These are phyloP conservation scores for Creolimax fragrantissima DNA, from an alignment of 78 protist genomes.

Conservation along the genomic window DNA sequence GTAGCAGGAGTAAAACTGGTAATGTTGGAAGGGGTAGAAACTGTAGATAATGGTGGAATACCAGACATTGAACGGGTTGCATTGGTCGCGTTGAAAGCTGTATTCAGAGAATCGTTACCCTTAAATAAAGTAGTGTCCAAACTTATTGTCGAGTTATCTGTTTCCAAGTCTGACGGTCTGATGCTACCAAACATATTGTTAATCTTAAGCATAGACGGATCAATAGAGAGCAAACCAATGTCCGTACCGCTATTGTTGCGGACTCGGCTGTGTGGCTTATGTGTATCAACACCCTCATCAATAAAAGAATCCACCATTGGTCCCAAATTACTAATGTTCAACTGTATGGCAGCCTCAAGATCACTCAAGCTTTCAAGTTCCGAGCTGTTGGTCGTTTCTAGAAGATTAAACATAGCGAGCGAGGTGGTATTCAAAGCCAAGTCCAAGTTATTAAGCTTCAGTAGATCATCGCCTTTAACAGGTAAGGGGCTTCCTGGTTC, in stretches of 20 bases:
- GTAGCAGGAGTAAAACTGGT: too few species aligned
- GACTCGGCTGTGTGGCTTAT: not conserved
- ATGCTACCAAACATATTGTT: not conserved
- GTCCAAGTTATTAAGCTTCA: not conserved
- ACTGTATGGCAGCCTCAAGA: not conserved
- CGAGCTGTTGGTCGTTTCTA: not conserved
- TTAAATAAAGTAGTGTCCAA: not conserved
- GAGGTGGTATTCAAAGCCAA: not conserved
- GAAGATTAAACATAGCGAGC: not conserved
- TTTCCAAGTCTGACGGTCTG: not conserved
- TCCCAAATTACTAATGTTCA: not conserved
- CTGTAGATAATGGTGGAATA: too few species aligned
- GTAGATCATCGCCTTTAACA: not conserved
- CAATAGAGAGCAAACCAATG: not conserved
- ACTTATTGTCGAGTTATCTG: not conserved
- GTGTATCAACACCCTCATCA: not conserved
- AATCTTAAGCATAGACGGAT: not conserved
- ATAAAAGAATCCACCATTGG: not conserved
- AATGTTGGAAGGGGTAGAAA: too few species aligned
- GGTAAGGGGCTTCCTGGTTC: not conserved
- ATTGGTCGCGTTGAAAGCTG: too few species aligned
- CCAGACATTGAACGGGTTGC: too few species aligned
- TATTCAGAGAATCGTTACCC: not conserved
- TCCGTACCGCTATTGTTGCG: not conserved
- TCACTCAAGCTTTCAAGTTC: not conserved